phyloP scores from a whole-genome alignment of 352 stramenopile genomes.

The Globisporangium yorkense region DNA sequence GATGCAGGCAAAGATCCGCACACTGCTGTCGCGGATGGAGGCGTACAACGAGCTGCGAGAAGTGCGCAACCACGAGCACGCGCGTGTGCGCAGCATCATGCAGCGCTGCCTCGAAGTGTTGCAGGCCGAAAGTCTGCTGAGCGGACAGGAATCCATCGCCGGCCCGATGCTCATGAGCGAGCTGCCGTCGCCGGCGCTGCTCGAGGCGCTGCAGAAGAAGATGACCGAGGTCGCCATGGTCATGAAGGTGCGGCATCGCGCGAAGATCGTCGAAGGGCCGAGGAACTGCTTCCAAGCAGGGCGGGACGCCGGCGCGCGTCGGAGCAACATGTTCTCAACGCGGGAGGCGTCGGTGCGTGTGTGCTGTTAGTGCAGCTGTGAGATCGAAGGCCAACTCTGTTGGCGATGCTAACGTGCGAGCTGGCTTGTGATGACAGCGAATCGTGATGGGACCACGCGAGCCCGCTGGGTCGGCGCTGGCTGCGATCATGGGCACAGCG shows the following conservation, averaged over 20 bases:
- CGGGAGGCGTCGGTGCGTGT: conserved; percentile 33
- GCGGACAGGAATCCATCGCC: conserved; percentile 7
- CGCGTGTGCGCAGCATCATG: conserved; percentile 43
- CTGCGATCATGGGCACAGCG: conserved; percentile 37
- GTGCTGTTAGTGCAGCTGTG: neutral
- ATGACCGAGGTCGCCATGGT: conserved; percentile 58
- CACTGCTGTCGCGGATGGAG: conserved; percentile 21
- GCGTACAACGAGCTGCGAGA: conserved; percentile 52
- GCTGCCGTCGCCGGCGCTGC: conserved; percentile 30
- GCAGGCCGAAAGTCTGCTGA: conserved; percentile 34
- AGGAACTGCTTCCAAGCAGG: conserved; percentile 19
- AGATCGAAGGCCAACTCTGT: neutral
- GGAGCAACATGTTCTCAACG: conserved; percentile 52
- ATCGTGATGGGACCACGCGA: conserved; percentile 51
- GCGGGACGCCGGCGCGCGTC: conserved; percentile 18
- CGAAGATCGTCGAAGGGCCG: conserved; percentile 18
- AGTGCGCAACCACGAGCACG: conserved; percentile 41
- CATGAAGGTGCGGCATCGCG: conserved; percentile 46
- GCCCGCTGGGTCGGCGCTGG: conserved; percentile 36
- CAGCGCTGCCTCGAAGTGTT: conserved; percentile 58
- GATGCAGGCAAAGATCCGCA: conserved; percentile 29
- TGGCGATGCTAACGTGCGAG: neutral
- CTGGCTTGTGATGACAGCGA: conserved; percentile 16
- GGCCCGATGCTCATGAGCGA: conserved; percentile 43
- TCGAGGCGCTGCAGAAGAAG: conserved; percentile 60